Evolutionary conservation across 441 rosid species (phyloP).

Genomic region (Adansonia gregorii): DNA sequence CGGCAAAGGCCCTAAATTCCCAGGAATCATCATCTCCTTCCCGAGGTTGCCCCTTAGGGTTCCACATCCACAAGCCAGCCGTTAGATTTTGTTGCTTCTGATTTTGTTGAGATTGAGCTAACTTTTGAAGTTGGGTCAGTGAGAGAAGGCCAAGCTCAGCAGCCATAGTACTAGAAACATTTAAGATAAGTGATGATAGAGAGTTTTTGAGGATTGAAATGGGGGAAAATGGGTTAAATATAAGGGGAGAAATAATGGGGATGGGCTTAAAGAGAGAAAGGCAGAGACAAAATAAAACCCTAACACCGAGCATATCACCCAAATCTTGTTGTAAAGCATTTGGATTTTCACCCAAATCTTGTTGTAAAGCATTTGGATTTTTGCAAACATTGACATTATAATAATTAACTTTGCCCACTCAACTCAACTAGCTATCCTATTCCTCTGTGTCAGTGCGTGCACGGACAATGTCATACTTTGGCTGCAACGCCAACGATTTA

Average conservation of each 20-base stretch:
- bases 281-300: conserved; percentile 40
- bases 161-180: conserved; percentile 42
- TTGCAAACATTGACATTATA: conserved; percentile 25
- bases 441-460: conserved; percentile 10
- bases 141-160: conserved; percentile 53
- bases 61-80: conserved; percentile 70
- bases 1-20: conserved; percentile 91
- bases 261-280: conserved; percentile 34
- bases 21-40: conserved; percentile 75
- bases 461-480: too few species aligned
- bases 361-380: conserved; percentile 42
- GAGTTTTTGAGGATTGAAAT: conserved; percentile 36
- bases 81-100: conserved; percentile 28
- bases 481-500: too few species aligned
- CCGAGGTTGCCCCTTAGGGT: conserved; percentile 44
- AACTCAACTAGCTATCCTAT: conserved; percentile 1
- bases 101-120: conserved; percentile 40
- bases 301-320: conserved; percentile 40
- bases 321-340: conserved; percentile 29
- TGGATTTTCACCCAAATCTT: conserved; percentile 38
- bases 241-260: not conserved
- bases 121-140: conserved; percentile 35
- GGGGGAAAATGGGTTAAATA: conserved; percentile 32
- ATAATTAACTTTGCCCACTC: conserved; percentile 25
- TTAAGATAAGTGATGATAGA: conserved; percentile 35